Evolutionary conservation across 2,329 filamentous ascomycete species (phyloP), one percentile per base, ranked within the genome.

Genomic region (Incumbomyces delicatus): DNA sequence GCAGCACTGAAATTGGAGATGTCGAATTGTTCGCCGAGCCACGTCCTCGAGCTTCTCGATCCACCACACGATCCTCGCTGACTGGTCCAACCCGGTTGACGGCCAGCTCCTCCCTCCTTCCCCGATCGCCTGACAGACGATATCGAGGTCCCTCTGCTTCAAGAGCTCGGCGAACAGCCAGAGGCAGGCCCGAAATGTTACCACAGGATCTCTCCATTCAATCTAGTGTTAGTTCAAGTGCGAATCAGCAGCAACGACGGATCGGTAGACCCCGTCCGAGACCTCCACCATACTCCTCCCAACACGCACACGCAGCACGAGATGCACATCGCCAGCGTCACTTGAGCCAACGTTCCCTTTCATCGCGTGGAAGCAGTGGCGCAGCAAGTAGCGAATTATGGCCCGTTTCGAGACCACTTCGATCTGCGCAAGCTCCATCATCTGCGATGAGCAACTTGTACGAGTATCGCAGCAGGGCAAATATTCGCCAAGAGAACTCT

Each of bases 1-100:
- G 74, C 2, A 80, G 76, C 1, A 81, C 78, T 1, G 79, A 82
- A 57, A 80, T 77, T 7, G 78, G 78, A n/a, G 77, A 82, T 53
- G 78, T 80, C 53, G 77, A 77, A 3, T 63, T 75, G 41, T 81
- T 80, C 59, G 77, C 74, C 43, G 76, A 78, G 53, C 70, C 66
- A 39, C 66, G 71, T 6, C 58, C 62, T 35, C 58, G 61, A 47
- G 49, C 64, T 13, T 60, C 59, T 8, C 63, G 66, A 11, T 20
- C 41, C 11, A 35, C 13, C 16, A 44, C 41, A n/a, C 41, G 35
- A 20, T 44, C 41, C 17, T 44, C 41, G 6, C n/a, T 44, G 32
- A 20, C 6, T 3, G 3, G 7, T 8, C 41, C 20, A 14, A n/a
- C 38, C n/a, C 18, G 38, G 3, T 6, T 27, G 10, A 22, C 38